A percentile compares a stretch with the other conserved stretches of the same genome.
These are phyloP conservation scores for Leucosporidium creatinivorum DNA, from an alignment of 768 basidiomycete genomes.

Conservation along the genomic window DNA sequence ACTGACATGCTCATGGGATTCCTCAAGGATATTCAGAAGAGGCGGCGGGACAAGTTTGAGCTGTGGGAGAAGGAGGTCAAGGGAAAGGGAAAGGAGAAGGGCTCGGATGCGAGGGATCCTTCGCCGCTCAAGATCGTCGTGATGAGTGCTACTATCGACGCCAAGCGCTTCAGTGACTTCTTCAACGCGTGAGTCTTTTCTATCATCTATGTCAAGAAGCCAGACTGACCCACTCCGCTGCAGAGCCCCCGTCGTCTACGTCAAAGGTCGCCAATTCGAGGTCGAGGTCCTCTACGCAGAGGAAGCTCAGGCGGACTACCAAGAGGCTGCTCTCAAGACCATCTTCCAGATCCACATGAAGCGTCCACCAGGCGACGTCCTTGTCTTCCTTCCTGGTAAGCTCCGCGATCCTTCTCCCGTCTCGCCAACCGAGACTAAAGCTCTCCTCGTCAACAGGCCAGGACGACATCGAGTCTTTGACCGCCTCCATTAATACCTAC, in stretches of 20 bases:
- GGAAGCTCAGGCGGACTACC: slow-evolving; percentile 68
- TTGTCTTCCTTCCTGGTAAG: slow-evolving; percentile 76
- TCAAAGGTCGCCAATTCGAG: slow-evolving; percentile 87
- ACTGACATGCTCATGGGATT: slow-evolving; percentile 90
- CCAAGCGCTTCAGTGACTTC: slow-evolving; percentile 85
- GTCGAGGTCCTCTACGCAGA: slow-evolving; percentile 76
- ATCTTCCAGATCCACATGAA: slow-evolving; percentile 89
- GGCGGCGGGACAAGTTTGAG: slow-evolving; percentile 50
- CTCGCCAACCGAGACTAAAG: not conserved
- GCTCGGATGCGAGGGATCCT: slow-evolving; percentile 38
- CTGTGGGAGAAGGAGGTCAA: slow-evolving; percentile 39
- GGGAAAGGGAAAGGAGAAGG: slow-evolving; percentile 52
- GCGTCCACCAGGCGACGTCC: slow-evolving; percentile 72
- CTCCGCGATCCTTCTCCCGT: not conserved
- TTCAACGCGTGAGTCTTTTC: slow-evolving; percentile 62
- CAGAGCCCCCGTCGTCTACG: slow-evolving; percentile 80
- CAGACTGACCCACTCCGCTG: not conserved
- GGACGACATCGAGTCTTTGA: slow-evolving; percentile 88
- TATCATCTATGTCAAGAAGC: too few species aligned
- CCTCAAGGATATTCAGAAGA: slow-evolving; percentile 69
- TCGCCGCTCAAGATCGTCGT: slow-evolving; percentile 82
- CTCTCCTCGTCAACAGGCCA: slow-evolving; percentile 54
- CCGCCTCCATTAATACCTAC: slow-evolving; percentile 56
- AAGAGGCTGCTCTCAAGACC: slow-evolving; percentile 80
- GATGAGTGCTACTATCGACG: slow-evolving; percentile 97